These are phyloP conservation scores for Areca catechu DNA, from an alignment of 176 grass and related monocot genomes.

Conservation along the genomic window DNA sequence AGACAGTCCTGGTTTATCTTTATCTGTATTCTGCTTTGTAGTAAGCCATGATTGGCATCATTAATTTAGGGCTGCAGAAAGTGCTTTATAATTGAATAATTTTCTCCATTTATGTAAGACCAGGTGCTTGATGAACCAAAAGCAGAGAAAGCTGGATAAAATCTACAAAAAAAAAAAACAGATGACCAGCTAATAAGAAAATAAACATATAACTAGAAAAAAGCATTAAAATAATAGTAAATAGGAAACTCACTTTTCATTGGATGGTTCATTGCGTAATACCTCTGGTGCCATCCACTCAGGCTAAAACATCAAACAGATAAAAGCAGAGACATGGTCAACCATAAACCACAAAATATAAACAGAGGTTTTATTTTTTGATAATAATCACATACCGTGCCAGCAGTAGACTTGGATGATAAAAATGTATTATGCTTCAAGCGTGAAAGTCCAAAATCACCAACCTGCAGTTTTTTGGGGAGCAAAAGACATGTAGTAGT, in stretches of 20 bases:
- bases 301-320: slow-evolving; percentile 39
- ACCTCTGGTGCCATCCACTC: slow-evolving; percentile 99
- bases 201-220: slow-evolving; percentile 6
- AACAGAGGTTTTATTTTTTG: background rate
- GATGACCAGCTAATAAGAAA: background rate
- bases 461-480: slow-evolving; percentile 42
- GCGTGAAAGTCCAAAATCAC: slow-evolving; percentile 96
- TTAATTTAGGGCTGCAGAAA: no score
- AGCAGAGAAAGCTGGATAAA: no score
- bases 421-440: slow-evolving; percentile 99
- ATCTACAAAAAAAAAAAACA: no score
- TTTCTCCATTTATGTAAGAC: no score
- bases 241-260: slow-evolving; percentile 80
- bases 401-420: slow-evolving; percentile 98
- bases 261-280: slow-evolving; percentile 91
- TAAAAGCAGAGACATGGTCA: no score
- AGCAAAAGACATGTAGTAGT: no score
- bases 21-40: no score
- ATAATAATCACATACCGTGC: slow-evolving; percentile 65
- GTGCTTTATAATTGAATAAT: no score
- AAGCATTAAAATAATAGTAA: background rate
- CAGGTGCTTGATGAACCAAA: no score
- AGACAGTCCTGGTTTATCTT: no score
- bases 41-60: no score
- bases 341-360: no score